These are phyloP conservation scores for Cyclotella atomus DNA, from an alignment of 108 stramenopile genomes.

Conservation along the genomic window DNA sequence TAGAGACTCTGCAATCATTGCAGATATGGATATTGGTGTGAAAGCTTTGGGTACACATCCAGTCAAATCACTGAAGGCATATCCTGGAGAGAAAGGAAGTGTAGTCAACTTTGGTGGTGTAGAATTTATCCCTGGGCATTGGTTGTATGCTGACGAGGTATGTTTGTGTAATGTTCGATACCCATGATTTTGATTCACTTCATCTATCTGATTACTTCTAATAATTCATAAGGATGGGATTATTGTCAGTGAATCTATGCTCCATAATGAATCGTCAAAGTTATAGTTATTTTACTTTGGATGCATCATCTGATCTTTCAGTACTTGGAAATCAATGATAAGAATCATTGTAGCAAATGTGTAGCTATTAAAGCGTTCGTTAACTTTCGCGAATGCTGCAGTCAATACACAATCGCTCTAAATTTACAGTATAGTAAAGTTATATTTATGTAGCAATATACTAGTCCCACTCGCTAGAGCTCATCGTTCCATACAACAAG, in stretches of 20 bases:
- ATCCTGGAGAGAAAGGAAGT: conserved; percentile 40
- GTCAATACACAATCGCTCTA: too few relatives aligned
- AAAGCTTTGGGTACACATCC: conserved; percentile 75
- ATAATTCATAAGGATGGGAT: conserved; percentile 37
- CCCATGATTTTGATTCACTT: not conserved
- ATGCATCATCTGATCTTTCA: too few relatives aligned
- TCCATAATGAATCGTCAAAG: conserved; percentile 8
- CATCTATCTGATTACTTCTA: not conserved
- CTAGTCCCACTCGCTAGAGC: too few relatives aligned
- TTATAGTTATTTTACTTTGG: too few relatives aligned
- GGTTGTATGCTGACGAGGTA: conserved; percentile 57
- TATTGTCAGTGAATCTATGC: conserved; percentile 32
- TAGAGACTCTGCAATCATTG: conserved; percentile 72
- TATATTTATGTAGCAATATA: too few relatives aligned
- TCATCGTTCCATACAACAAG: conserved; percentile 45
- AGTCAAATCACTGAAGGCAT: conserved; percentile 59
- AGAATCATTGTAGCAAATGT: too few relatives aligned
- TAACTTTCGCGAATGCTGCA: too few relatives aligned
- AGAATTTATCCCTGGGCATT: conserved; percentile 57
- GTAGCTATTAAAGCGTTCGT: too few relatives aligned
- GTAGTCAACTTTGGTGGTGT: conserved; percentile 55
- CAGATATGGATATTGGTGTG: conserved; percentile 60
- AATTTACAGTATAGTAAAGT: too few relatives aligned
- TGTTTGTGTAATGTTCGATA: conserved; percentile 3
- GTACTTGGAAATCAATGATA: too few relatives aligned